Evolutionary conservation across 192 early-diverging fungal species (phyloP).

Genomic region (Chytriomyces confervae): DNA sequence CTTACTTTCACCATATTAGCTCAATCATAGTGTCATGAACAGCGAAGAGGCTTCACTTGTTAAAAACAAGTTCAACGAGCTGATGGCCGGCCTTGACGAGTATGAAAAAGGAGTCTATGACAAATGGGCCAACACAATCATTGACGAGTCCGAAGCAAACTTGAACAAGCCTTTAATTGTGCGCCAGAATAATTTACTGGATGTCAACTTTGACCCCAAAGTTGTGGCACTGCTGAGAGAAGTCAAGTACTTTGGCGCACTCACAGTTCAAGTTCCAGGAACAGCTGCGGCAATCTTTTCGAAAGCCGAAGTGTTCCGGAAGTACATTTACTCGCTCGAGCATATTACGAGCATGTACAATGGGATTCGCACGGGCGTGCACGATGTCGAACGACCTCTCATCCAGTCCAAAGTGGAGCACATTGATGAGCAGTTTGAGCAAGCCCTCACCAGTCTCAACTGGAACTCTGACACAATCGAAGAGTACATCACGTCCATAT

Average conservation of each 20-base stretch:
- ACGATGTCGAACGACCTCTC: constrained; percentile 66
- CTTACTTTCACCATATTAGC: constrained; percentile 37
- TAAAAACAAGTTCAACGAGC: constrained; percentile 57
- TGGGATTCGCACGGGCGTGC: constrained; percentile 56
- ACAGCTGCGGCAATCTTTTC: constrained; percentile 59
- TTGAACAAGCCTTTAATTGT: constrained; percentile 62
- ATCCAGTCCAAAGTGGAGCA: constrained; percentile 56
- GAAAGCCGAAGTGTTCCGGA: constrained; percentile 65
- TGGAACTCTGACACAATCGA: constrained; percentile 64
- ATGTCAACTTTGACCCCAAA: constrained; percentile 72
- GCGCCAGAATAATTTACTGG: constrained; percentile 46
- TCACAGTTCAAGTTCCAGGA: constrained; percentile 53
- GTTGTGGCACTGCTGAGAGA: constrained; percentile 71
- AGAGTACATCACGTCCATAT: constrained; percentile 58
- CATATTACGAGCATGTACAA: constrained; percentile 65
- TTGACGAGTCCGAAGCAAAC: constrained; percentile 68
- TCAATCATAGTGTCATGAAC: constrained; percentile 63
- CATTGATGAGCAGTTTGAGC: constrained; percentile 63
- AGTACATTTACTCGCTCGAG: constrained; percentile 66
- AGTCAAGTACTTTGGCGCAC: constrained; percentile 65
- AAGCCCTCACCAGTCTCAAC: constrained; percentile 59
- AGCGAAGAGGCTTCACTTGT: constrained; percentile 62
- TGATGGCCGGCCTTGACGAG: constrained; percentile 55
- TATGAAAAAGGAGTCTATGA: constrained; percentile 59
- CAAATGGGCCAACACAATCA: constrained; percentile 61